Evolutionary conservation across 495 filamentous ascomycete genomes (phyloP).

Genomic region (Xylaria curta): DNA sequence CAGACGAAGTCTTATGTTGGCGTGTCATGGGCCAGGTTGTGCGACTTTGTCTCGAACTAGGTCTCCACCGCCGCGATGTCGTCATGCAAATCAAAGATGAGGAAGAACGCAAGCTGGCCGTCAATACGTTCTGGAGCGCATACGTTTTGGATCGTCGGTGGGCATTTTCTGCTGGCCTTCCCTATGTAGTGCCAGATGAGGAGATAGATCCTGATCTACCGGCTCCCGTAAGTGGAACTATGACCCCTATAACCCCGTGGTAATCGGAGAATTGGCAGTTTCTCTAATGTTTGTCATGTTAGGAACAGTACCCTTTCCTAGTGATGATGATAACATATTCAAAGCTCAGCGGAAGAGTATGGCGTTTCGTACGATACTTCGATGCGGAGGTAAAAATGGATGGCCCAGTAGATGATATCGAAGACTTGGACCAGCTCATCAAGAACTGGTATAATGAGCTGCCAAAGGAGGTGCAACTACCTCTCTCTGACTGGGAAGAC

Average conservation of each 20-base stretch:
- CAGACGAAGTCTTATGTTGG: constrained; percentile 82
- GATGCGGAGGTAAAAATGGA: constrained; percentile 57
- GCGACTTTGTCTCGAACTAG: constrained; percentile 79
- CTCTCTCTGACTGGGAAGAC: constrained; percentile 40
- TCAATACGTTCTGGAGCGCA: constrained; percentile 78
- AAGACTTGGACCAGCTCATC: constrained; percentile 76
- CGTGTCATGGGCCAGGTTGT: constrained; percentile 77
- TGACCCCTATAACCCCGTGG: neutral
- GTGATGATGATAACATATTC: constrained; percentile 80
- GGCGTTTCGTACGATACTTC: constrained; percentile 69
- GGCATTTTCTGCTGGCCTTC: constrained; percentile 81
- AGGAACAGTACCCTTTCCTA: constrained; percentile 75
- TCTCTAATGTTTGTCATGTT: constrained; percentile 29
- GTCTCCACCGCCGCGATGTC: constrained; percentile 77
- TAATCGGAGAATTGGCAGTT: neutral
- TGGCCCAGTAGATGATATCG: constrained; percentile 68
- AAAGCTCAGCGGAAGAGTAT: constrained; percentile 78
- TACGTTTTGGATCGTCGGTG: constrained; percentile 82
- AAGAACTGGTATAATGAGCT: constrained; percentile 72
- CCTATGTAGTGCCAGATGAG: constrained; percentile 80
- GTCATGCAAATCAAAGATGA: constrained; percentile 68
- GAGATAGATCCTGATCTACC: constrained; percentile 82
- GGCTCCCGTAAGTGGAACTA: constrained; percentile 66
- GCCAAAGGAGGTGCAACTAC: constrained; percentile 47
- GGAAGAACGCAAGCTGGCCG: constrained; percentile 65